phyloP scores from a whole-genome alignment of 441 rosid species.

The Eruca vesicaria region DNA sequence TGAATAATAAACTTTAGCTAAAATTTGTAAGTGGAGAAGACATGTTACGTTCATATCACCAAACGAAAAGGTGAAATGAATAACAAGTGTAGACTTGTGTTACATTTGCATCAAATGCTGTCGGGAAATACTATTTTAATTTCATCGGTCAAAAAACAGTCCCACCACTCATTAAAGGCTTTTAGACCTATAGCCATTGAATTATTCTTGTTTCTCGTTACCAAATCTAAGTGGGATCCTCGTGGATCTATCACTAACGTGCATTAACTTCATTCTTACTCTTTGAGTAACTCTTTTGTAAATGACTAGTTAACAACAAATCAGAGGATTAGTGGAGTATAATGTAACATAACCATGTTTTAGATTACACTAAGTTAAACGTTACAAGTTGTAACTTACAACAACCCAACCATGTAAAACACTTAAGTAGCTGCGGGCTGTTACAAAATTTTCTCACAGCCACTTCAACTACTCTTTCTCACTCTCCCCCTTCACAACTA shows the following conservation, averaged over 20 bases:
- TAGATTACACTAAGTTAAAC: conserved; percentile 28
- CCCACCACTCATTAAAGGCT: conserved; percentile 29
- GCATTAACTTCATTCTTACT: not conserved
- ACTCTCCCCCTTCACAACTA: conserved; percentile 28
- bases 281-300: not conserved
- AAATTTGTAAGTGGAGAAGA: too few species aligned
- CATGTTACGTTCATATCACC: not conserved
- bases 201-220: conserved; percentile 23
- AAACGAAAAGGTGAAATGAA: conserved; percentile 5
- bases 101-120: conserved; percentile 32
- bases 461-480: conserved; percentile 60
- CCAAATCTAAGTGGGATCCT: conserved; percentile 33
- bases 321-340: not conserved
- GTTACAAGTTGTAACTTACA: conserved; percentile 20
- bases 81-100: conserved; percentile 14
- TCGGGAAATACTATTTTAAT: conserved; percentile 11
- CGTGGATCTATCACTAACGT: conserved; percentile 23
- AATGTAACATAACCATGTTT: conserved; percentile 19
- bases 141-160: conserved; percentile 22
- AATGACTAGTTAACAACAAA: not conserved
- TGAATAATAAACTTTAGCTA: too few species aligned
- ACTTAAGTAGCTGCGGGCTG: conserved; percentile 66
- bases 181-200: conserved; percentile 24
- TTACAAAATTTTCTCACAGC: conserved; percentile 49
- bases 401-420: conserved; percentile 23